Percentiles rank a stretch among this genome's conserved stretches.
Evolutionary conservation across 2,329 filamentous ascomycete species (phyloP).

Genomic region (Byssochlamys sp.): DNA sequence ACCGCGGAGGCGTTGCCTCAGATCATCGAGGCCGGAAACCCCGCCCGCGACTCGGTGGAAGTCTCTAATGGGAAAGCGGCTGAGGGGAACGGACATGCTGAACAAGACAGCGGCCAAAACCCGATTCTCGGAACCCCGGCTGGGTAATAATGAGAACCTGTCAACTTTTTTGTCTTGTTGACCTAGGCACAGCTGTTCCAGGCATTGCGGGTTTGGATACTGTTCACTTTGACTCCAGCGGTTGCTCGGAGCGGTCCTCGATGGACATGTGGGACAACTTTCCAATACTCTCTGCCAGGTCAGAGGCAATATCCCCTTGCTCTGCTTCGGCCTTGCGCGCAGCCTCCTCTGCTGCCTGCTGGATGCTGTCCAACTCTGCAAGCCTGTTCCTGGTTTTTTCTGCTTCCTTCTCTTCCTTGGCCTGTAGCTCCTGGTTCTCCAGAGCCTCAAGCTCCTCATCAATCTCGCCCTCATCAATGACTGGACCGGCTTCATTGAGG

Average conservation of each 20-base stretch:
- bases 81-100: background rate
- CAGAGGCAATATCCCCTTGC: conserved; percentile 19
- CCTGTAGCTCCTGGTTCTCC: conserved; percentile 49
- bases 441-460: conserved; percentile 78
- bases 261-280: conserved; percentile 34
- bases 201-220: background rate
- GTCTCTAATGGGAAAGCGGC: background rate
- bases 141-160: background rate
- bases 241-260: conserved; percentile 20
- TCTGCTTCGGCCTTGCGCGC: conserved; percentile 19
- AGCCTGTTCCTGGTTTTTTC: conserved; percentile 40
- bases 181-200: background rate
- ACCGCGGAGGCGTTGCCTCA: background rate
- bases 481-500: conserved; percentile 54
- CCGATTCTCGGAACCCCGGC: background rate
- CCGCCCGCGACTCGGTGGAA: background rate
- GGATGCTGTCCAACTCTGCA: conserved; percentile 37
- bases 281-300: conserved; percentile 30
- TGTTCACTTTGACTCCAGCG: background rate
- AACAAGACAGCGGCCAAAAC: conserved; percentile 1
- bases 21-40: background rate
- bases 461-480: conserved; percentile 70
- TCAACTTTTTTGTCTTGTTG: background rate
- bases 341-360: conserved; percentile 33
- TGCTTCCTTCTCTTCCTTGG: conserved; percentile 41